phyloP scores from a whole-genome alignment of 2,329 filamentous ascomycete genomes.

The Stachybotrys elegans region DNA sequence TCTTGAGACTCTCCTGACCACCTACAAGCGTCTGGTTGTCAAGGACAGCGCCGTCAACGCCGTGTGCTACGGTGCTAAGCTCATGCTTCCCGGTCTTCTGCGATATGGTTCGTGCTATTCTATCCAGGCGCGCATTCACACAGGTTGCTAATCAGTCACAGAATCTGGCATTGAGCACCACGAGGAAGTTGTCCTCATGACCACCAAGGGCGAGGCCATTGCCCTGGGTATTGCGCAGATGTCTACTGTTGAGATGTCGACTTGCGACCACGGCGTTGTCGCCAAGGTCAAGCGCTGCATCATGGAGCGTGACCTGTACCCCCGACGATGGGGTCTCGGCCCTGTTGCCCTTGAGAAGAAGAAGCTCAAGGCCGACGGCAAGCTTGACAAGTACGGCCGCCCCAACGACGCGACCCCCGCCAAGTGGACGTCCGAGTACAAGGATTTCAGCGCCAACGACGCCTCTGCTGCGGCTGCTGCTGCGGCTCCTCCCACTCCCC shows the following conservation, averaged over 20 bases:
- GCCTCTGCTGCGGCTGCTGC: slow-evolving; percentile 38
- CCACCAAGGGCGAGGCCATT: slow-evolving; percentile 98
- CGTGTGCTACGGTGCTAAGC: slow-evolving; percentile 96
- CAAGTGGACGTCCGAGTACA: slow-evolving; percentile 90
- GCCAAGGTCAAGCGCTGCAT: slow-evolving; percentile 99
- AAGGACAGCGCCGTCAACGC: slow-evolving; percentile 84
- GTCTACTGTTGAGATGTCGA: slow-evolving; percentile 95
- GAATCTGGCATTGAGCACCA: slow-evolving; percentile 88
- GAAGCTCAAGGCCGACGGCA: slow-evolving; percentile 97
- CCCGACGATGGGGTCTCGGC: slow-evolving; percentile 91
- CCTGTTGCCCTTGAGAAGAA: slow-evolving; percentile 96
- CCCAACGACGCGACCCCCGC: slow-evolving; percentile 88
- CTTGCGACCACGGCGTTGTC: slow-evolving; percentile 95
- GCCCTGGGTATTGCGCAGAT: slow-evolving; percentile 95
- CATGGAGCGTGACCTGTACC: slow-evolving; percentile 99
- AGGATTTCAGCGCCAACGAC: slow-evolving; percentile 69
- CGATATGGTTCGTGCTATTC: slow-evolving; percentile 65
- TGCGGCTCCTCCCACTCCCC: slow-evolving; percentile 35
- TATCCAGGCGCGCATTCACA: slow-evolving; percentile 3
- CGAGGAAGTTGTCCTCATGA: slow-evolving; percentile 97
- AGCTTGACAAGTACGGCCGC: slow-evolving; percentile 95
- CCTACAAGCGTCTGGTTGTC: slow-evolving; percentile 95
- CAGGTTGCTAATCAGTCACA: slow-evolving; percentile 30
- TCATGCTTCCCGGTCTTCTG: slow-evolving; percentile 95
- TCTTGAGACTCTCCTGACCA: slow-evolving; percentile 83